phyloP scores from a whole-genome alignment of 2,329 filamentous ascomycete species.

The Berkeleyomyces rouxiae region DNA sequence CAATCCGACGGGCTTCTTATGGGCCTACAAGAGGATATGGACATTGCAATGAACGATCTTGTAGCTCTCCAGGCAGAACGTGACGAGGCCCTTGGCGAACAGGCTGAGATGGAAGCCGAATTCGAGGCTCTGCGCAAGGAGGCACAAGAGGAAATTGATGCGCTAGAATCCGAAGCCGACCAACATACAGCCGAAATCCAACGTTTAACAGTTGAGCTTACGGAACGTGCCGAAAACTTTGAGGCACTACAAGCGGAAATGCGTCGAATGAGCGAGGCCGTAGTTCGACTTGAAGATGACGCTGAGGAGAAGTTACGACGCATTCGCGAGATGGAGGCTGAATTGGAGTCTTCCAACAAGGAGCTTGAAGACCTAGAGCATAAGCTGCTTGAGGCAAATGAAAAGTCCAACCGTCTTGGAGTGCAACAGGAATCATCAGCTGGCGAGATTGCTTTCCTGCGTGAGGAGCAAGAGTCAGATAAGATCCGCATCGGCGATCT shows the following conservation, averaged over 20 bases:
- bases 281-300: slow-evolving; percentile 79
- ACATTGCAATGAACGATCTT: slow-evolving; percentile 63
- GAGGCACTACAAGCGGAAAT: slow-evolving; percentile 86
- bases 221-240: slow-evolving; percentile 71
- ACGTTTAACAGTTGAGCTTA: slow-evolving; percentile 52
- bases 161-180: slow-evolving; percentile 54
- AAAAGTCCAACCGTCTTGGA: slow-evolving; percentile 72
- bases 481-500: slow-evolving; percentile 96
- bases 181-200: slow-evolving; percentile 55
- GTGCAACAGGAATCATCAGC: slow-evolving; percentile 89
- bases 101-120: slow-evolving; percentile 40
- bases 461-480: slow-evolving; percentile 91
- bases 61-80: slow-evolving; percentile 66
- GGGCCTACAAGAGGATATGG: slow-evolving; percentile 64
- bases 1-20: slow-evolving; percentile 40
- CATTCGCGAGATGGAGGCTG: slow-evolving; percentile 68
- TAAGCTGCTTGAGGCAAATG: slow-evolving; percentile 66
- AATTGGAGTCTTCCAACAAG: slow-evolving; percentile 66
- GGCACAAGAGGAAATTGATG: slow-evolving; percentile 49
- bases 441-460: slow-evolving; percentile 81
- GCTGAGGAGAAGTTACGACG: slow-evolving; percentile 61
- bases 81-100: slow-evolving; percentile 62
- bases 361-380: slow-evolving; percentile 78
- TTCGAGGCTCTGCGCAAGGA: slow-evolving; percentile 45
- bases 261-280: slow-evolving; percentile 72